Conservation (phyloP, 352 stramenopile species). For the Discostella stelligera region DNA sequence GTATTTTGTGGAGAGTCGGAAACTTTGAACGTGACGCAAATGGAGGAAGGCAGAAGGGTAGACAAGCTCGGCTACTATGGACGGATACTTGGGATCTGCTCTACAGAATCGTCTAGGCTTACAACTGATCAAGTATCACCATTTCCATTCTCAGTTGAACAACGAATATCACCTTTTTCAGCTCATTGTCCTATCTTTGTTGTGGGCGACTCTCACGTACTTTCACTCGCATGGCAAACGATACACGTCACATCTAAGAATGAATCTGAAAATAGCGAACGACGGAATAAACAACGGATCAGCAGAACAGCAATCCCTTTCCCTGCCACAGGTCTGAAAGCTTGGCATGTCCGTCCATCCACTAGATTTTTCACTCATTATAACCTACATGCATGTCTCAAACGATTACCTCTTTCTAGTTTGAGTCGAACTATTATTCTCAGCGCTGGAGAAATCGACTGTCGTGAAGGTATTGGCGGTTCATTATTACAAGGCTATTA, state of each 20-base stretch:
- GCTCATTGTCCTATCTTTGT: slow-evolving; percentile 80
- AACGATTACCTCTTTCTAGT: slow-evolving; percentile 19
- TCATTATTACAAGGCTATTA: slow-evolving; percentile 66
- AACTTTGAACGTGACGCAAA: background rate
- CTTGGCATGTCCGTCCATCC: slow-evolving; percentile 88
- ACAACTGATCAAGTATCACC: background rate
- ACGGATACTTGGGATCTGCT: background rate
- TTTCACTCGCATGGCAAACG: slow-evolving; percentile 87
- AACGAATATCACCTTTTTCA: slow-evolving; percentile 2
- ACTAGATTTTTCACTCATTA: slow-evolving; percentile 90
- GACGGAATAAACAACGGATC: background rate
- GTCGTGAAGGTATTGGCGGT: slow-evolving; percentile 85
- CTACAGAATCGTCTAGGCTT: background rate
- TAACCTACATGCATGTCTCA: slow-evolving; percentile 80
- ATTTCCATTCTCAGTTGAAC: background rate
- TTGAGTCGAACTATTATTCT: slow-evolving; percentile 82
- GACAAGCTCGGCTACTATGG: background rate
- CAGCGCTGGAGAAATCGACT: slow-evolving; percentile 94
- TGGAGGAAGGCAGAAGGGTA: background rate
- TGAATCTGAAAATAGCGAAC: background rate
- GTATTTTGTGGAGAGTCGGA: slow-evolving; percentile 8
- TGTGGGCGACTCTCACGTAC: slow-evolving; percentile 90
- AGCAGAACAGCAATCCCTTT: slow-evolving; percentile 73
- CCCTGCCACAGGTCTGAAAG: slow-evolving; percentile 90
- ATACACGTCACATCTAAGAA: slow-evolving; percentile 18